Evolutionary conservation across 305 asterid genomes (phyloP), one percentile per base, ranked within the genome.

Genomic region (Solanum aculeatissimum): DNA sequence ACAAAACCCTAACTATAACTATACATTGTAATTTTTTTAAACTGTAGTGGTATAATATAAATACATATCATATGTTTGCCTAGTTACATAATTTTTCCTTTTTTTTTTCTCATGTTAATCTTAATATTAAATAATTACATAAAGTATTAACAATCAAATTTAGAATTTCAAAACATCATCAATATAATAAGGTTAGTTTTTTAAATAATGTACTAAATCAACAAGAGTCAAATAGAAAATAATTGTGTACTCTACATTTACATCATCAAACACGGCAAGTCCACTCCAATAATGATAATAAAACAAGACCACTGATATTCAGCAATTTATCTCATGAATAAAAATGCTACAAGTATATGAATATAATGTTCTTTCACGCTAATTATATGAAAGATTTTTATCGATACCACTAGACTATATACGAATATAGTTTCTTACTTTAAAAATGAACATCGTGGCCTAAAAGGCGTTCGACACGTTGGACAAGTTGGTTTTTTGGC

Each of bases 401-500:
- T 27, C 11, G 9, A 38, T 69, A 71, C 3, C n/a, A 42, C 35
- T 42, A n/a, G 1, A 71, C 19, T 71, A 7, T 12, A 35, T 3
- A 5, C 7, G 5, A 35, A 35, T 0, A 2, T 70, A 70, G 32
- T 40, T 70, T 70, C 49, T 47, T 63, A 29, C 77, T 84, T 62
- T 80, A 86, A 86, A 79, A 79, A 38, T 8, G 29, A 66, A 79
- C 23, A 45, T 21, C 42, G 65, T n/a, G 87, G 80, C 38, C 87
- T 85, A 77, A 90, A 92, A 1, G 92, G 91, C 9, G 91, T 80
- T 57, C 94, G 83, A 58, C 96, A 91, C 40, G 85, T 87, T 0
- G 92, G 95, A 23, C 93, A 90, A 18, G 89, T 93, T 57, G 80
- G 82, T 72, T 89, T 91, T 86, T 65, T 91, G 35, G 81, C 85